phyloP scores from a whole-genome alignment of 2,329 filamentous ascomycete species.

The Trichophyton equinum region DNA sequence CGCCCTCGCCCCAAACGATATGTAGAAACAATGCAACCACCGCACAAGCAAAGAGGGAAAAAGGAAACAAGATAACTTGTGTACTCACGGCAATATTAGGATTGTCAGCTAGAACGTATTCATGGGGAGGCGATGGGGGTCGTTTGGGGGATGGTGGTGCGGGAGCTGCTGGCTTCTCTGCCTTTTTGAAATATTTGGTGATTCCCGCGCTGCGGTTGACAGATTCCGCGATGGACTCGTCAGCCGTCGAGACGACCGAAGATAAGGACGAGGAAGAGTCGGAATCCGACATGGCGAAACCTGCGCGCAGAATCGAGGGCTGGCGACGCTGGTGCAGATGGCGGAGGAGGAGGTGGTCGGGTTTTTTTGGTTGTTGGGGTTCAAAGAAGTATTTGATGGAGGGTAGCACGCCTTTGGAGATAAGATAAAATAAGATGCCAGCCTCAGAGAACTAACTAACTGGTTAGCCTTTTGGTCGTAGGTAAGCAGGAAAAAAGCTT shows the following conservation, averaged over 20 bases:
- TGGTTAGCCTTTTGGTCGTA: background rate
- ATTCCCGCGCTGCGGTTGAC: slow-evolving; percentile 32
- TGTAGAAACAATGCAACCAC: background rate
- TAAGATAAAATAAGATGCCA: background rate
- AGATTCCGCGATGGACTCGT: slow-evolving; percentile 37
- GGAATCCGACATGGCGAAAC: slow-evolving; percentile 35
- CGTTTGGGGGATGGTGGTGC: slow-evolving; percentile 63
- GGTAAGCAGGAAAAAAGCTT: background rate
- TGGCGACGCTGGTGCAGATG: slow-evolving; percentile 19
- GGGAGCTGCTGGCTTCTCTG: slow-evolving; percentile 44
- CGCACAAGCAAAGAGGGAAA: background rate
- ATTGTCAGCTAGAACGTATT: slow-evolving; percentile 82
- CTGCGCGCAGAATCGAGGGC: slow-evolving; percentile 14
- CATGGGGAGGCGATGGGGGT: slow-evolving; percentile 76
- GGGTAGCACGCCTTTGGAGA: background rate
- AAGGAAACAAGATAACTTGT: background rate
- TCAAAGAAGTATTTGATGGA: slow-evolving; percentile 13
- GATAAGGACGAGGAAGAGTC: slow-evolving; percentile 46
- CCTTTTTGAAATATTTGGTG: slow-evolving; percentile 41
- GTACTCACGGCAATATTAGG: slow-evolving; percentile 76
- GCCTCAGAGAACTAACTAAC: background rate
- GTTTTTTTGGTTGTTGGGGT: slow-evolving; percentile 6
- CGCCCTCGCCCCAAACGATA: background rate
- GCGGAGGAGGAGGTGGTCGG: slow-evolving; percentile 17
- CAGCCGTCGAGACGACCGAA: slow-evolving; percentile 47